These are phyloP conservation scores for Berberis thunbergii DNA, from an alignment of 164 flowering plant genomes.

Conservation along the genomic window DNA sequence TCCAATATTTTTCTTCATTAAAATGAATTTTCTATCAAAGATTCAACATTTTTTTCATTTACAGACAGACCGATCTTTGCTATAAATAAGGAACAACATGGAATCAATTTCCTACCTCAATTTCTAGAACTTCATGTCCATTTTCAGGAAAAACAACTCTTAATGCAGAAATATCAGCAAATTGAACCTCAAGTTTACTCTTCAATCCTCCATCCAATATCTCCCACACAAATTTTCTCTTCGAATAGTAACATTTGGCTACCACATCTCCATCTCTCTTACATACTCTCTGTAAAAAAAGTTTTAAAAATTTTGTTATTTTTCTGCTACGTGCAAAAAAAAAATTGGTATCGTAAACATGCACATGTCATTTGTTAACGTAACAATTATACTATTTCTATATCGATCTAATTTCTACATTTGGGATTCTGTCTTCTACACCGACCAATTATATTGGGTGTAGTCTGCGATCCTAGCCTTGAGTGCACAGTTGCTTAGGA, in stretches of 20 bases:
- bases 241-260: conserved; percentile 57
- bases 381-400: no score
- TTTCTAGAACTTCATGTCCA: conserved; percentile 29
- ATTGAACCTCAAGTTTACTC: conserved; percentile 61
- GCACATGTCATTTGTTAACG: no score
- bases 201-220: conserved; percentile 47
- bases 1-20: background rate
- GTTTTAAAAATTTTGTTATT: no score
- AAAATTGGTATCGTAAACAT: no score
- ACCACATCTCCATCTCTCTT: conserved; percentile 57
- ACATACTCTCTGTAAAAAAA: conserved; percentile 33
- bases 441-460: no score
- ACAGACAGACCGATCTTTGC: background rate
- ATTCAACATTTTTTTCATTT: no score
- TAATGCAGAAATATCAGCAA: conserved; percentile 54
- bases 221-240: conserved; percentile 75
- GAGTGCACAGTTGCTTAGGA: no score
- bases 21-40: background rate
- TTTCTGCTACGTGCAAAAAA: no score
- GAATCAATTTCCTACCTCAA: conserved; percentile 16
- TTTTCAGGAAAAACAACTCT: conserved; percentile 29
- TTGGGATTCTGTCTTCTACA: no score
- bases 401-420: no score
- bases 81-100: background rate
- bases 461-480: no score